Base-by-base conservation (phyloP, 2,329 filamentous ascomycete genomes). In the Fusarium haematococcum region DNA sequence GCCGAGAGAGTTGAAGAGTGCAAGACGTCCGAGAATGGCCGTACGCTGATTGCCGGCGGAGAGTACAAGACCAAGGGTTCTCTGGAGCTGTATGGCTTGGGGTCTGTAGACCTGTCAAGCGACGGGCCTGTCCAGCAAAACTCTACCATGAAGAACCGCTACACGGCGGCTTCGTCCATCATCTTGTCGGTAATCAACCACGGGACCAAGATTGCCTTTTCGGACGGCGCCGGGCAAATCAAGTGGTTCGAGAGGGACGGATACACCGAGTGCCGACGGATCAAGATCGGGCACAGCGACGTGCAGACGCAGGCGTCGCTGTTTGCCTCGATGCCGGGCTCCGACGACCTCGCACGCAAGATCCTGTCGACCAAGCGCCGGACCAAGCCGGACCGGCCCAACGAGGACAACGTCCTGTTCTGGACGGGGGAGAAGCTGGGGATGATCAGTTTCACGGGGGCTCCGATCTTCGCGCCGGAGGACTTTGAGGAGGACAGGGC, bases 161-260 rank as follows among this genome's bases (percentile, higher is more conserved):
- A 97, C 80, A 96, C 93, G 5, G 93, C 94, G 0, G 93, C 94
- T 1, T 88, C 89, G 48, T 94, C 94, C 10, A 97, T 97, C 79
- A 86, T 98, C 2, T 86, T 98, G 14, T 94, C 93, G 0, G 93
- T 97, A 0, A 90, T 91, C 6, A 91, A 92, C 18, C 96, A 98
- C 75, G 96, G 96, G 6, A 93, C 92, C 9, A 89, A 93, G 6
- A 88, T 98, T 35, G 94, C 95, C 20, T 94, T 94, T 74, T 94
- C 94, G 3, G 96, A 98, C 78, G 93, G 93, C 1, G 91, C 94
- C 27, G 96, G 96, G 0, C 91, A 92, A 60, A 82, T 98, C 72
- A 96, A 95, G 81, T 98, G 96, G 95, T 91, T 97, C 52, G 96
- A 98, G 82, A 88, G 95, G 39, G 95, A 98, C 79, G 95, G 94